phyloP scores from a whole-genome alignment of 805 yeast genomes.

The Grigorovia yakushimaensis region DNA sequence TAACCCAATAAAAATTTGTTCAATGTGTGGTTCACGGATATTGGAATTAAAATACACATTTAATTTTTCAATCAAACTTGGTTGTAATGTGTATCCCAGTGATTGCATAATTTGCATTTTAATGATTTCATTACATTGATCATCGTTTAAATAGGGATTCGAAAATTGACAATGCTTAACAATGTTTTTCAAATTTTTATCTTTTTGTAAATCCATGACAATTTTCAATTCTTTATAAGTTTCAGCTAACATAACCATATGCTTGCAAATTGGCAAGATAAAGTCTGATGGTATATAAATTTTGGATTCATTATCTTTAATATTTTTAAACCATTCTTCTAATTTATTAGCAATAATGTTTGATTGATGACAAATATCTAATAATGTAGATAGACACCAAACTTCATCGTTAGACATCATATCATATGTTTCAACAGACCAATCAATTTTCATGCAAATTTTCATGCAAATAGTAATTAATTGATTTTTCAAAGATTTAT shows the following conservation, averaged over 20 bases:
- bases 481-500: neutral
- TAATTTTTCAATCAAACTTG: conserved; percentile 37
- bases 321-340: neutral
- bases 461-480: neutral
- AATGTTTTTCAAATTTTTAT: conserved; percentile 5
- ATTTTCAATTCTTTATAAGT: conserved; percentile 49
- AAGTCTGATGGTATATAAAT: neutral
- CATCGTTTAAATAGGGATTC: neutral
- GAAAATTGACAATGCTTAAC: neutral
- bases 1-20: conserved; percentile 48
- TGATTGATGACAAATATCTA: neutral
- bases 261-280: conserved; percentile 26
- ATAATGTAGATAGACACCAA: neutral
- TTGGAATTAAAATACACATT: conserved; percentile 49
- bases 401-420: neutral
- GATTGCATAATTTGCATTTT: conserved; percentile 37
- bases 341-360: neutral
- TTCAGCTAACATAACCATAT: conserved; percentile 31
- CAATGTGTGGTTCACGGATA: conserved; percentile 42
- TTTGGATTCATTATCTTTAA: neutral
- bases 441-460: neutral
- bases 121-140: neutral
- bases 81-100: conserved; percentile 29
- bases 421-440: neutral
- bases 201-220: conserved; percentile 41